Percentiles rank a stretch among this genome's conserved stretches.
Evolutionary conservation across 2,329 filamentous ascomycete genomes (phyloP).

Genomic region (Gliomastix tumulicola): DNA sequence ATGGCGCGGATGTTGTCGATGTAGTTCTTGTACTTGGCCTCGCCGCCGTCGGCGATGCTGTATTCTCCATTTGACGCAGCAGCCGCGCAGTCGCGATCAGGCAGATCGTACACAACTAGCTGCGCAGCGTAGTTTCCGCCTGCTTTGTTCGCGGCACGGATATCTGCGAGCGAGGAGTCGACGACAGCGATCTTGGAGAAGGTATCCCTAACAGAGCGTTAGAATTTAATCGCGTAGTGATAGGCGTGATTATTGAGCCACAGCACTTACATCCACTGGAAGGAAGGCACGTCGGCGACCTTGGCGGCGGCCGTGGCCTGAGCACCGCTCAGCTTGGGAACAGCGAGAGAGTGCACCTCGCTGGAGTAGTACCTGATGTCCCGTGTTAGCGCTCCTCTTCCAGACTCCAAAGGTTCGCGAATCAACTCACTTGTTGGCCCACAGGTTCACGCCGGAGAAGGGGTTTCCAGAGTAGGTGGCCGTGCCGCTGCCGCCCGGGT

Average conservation of each 20-base stretch:
- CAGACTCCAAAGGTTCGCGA: too few relatives aligned
- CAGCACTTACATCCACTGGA: slow-evolving; percentile 40
- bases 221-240: slow-evolving; percentile 1
- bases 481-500: slow-evolving; percentile 22
- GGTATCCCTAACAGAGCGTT: slow-evolving; percentile 33
- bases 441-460: slow-evolving; percentile 40
- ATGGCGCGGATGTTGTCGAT: slow-evolving; percentile 40
- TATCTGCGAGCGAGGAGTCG: slow-evolving; percentile 34
- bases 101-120: slow-evolving; percentile 51
- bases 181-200: slow-evolving; percentile 40
- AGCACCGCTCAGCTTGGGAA: slow-evolving; percentile 53
- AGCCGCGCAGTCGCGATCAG: slow-evolving; percentile 51
- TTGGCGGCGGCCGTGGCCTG: slow-evolving; percentile 43
- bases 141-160: slow-evolving; percentile 26
- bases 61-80: slow-evolving; percentile 51
- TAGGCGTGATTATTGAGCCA: background rate
- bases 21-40: slow-evolving; percentile 47
- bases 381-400: too few relatives aligned
- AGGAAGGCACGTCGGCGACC: slow-evolving; percentile 44
- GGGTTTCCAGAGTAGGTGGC: slow-evolving; percentile 46
- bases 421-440: too few relatives aligned
- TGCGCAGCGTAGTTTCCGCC: slow-evolving; percentile 34
- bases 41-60: slow-evolving; percentile 39
- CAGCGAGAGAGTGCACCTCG: slow-evolving; percentile 46
- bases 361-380: slow-evolving; percentile 49